Evolutionary conservation across 345 rosid species (phyloP).

Genomic region (Durio zibethinus): DNA sequence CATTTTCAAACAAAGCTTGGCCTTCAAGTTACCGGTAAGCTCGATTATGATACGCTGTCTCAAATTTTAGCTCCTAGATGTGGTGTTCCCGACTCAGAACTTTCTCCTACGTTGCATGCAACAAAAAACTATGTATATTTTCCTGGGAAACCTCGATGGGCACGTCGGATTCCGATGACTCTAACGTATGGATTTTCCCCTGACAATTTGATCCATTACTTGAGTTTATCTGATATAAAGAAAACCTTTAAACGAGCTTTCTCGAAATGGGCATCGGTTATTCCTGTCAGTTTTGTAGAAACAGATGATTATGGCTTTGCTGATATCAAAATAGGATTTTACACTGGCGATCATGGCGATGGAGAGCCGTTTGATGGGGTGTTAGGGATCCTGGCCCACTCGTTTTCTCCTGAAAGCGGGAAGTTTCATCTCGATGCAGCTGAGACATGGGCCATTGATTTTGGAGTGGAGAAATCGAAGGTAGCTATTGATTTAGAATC

Average conservation of each 20-base stretch:
- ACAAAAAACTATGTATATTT: constrained; percentile 43
- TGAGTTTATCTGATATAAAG: constrained; percentile 35
- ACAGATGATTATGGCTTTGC: constrained; percentile 52
- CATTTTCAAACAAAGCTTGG: constrained; percentile 53
- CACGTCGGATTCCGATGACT: constrained; percentile 41
- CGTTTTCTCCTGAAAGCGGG: constrained; percentile 84
- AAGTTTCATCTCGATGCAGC: constrained; percentile 71
- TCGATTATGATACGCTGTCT: constrained; percentile 45
- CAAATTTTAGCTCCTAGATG: constrained; percentile 51
- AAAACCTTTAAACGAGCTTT: constrained; percentile 56
- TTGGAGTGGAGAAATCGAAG: constrained; percentile 45
- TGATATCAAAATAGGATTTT: constrained; percentile 77
- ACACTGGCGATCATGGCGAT: constrained; percentile 80
- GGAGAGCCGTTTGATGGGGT: constrained; percentile 90
- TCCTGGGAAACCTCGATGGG: constrained; percentile 71
- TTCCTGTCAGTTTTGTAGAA: constrained; percentile 61
- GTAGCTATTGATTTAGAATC: constrained; percentile 85
- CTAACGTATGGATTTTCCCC: constrained; percentile 69
- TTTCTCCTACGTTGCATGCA: constrained; percentile 27
- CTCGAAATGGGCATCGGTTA: constrained; percentile 62
- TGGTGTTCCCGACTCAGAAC: constrained; percentile 44
- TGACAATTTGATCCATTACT: constrained; percentile 40
- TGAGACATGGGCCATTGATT: constrained; percentile 85
- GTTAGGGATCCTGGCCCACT: constrained; percentile 68
- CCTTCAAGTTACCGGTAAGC: constrained; percentile 46